These are phyloP conservation scores for Boletus subcaerulescens DNA, from an alignment of 768 basidiomycete genomes.

Conservation along the genomic window DNA sequence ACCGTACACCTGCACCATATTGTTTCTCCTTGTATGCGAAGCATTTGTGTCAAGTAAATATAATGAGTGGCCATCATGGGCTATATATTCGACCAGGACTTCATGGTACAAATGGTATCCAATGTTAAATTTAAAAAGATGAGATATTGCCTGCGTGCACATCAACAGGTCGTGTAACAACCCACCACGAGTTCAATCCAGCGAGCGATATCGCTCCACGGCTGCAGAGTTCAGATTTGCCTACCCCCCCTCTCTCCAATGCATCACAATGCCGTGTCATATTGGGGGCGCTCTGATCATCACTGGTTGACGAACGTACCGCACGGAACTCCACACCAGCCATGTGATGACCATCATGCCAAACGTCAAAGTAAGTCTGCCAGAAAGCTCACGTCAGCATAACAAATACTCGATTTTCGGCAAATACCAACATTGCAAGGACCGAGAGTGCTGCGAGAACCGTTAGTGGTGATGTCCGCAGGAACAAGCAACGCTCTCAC, in stretches of 20 bases:
- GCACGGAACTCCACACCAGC: conserved; percentile 52
- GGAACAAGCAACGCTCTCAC: conserved; percentile 27
- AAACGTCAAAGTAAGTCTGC: conserved; percentile 45
- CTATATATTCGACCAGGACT: conserved; percentile 7
- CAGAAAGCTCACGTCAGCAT: conserved; percentile 8
- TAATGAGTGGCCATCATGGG: neutral
- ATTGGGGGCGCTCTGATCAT: conserved; percentile 23
- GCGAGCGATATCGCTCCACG: neutral
- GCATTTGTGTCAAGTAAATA: no score
- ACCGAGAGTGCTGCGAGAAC: conserved; percentile 44
- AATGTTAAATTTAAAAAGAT: neutral
- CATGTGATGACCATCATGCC: conserved; percentile 48
- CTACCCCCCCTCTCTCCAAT: conserved; percentile 1
- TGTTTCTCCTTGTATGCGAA: no score
- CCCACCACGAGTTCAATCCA: neutral
- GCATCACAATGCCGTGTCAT: conserved; percentile 10
- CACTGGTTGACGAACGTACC: conserved; percentile 34
- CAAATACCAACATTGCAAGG: conserved; percentile 46
- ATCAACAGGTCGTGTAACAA: neutral
- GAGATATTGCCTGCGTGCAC: neutral
- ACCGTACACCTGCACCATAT: no score
- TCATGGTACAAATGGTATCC: neutral
- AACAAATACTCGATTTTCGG: neutral
- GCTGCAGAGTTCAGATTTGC: conserved; percentile 5
- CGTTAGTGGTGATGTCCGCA: neutral